Evolutionary conservation across 2,329 filamentous ascomycete species (phyloP), one percentile per base, ranked within the genome.

Genomic region (Pseudonectria foliicola): DNA sequence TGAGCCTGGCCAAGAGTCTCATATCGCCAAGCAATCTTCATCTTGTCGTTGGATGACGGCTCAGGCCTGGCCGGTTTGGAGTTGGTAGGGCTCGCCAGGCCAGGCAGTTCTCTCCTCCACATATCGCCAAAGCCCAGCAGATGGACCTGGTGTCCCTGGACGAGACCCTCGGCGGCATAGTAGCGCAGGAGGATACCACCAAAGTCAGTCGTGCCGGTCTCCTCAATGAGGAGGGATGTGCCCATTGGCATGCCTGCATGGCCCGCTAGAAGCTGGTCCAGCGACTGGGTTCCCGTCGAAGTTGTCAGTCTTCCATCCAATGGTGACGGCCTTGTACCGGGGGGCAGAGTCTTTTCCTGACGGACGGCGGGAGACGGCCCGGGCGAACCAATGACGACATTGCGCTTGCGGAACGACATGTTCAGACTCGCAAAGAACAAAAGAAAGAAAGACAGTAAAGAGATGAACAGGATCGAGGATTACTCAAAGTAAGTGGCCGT

Each of bases 21-120:
- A 63, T 98, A 98, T 59, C 92, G 75, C 92, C 92, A 98, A 4
- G 92, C 92, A 66, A 98, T 98, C 66, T 95, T 96, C 92, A 98
- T 96, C 61, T 82, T 89, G 43, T 90, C 84, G 11, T 71, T 70
- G 3, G 61, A 52, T 3, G 56, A 46, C 12, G 54, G 35, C 26
- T 68, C 64, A 23, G 69, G 48, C 36, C 58, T 64, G 48, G 46
- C 40, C 27, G 53, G 55, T 60, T 51, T 67, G 33, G 68, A 62
- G 44, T 56, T 42, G 31, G 52, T 47, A 12, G 61, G 57, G 8
- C 52, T 63, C 2, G 69, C 71, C 24, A 93, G 59, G 0, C 84
- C 90, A 3, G 92, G 92, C 14, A 98, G 67, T 48, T 90, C 87
- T 44, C 84, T 71, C 25, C 80, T 77, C 92, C 92, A 96, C 30